Percentiles rank a stretch among this genome's conserved stretches.
Conservation (phyloP, 129 eudicot species). For the Glebionis coronaria region DNA sequence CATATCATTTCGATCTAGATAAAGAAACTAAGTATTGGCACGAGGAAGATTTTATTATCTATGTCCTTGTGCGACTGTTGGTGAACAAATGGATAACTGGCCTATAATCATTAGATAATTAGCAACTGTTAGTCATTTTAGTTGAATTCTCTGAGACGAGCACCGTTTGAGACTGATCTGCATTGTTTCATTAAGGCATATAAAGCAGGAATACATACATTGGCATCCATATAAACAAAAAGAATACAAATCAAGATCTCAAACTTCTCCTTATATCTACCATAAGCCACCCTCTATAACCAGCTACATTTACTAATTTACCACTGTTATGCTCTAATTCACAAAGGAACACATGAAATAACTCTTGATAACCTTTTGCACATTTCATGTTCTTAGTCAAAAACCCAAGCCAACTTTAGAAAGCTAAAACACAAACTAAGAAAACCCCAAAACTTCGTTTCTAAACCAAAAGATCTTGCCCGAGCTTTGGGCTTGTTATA, state of each 20-base stretch:
- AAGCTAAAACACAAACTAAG: slow-evolving; percentile 6
- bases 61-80: too few relatives aligned
- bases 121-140: background rate
- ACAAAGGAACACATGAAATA: slow-evolving; percentile 24
- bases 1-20: too few relatives aligned
- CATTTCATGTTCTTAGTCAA: slow-evolving; percentile 17
- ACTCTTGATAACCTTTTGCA: slow-evolving; percentile 20
- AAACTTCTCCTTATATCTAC: slow-evolving; percentile 29
- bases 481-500: slow-evolving; percentile 25
- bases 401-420: slow-evolving; percentile 25
- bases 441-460: background rate
- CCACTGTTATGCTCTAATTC: slow-evolving; percentile 26
- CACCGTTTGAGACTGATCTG: background rate
- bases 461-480: slow-evolving; percentile 48
- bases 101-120: too few relatives aligned
- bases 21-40: too few relatives aligned
- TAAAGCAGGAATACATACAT: slow-evolving; percentile 22
- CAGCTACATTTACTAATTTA: slow-evolving; percentile 30
- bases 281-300: slow-evolving; percentile 28
- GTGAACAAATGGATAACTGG: too few relatives aligned
- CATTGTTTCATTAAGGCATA: slow-evolving; percentile 14
- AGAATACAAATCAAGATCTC: slow-evolving; percentile 32
- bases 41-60: too few relatives aligned
- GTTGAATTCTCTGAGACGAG: background rate
- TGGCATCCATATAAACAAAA: slow-evolving; percentile 35